These are phyloP conservation scores for Drechslerella stenobrocha DNA, from an alignment of 2,329 filamentous ascomycete genomes.

Conservation along the genomic window DNA sequence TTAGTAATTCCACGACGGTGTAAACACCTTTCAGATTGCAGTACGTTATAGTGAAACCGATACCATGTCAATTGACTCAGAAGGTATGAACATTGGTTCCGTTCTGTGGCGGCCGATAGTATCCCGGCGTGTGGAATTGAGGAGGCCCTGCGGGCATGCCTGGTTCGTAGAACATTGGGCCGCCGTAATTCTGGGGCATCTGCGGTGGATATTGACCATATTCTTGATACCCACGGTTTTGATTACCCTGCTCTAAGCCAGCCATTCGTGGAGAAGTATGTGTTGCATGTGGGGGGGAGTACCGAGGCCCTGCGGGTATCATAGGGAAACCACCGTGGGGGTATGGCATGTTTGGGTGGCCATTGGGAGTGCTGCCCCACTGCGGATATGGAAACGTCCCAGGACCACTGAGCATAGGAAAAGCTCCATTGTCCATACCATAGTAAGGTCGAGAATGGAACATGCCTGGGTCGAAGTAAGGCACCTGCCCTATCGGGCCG, in stretches of 20 bases:
- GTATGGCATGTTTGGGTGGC: conserved; percentile 21
- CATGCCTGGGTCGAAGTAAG: conserved; percentile 34
- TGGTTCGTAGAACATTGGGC: conserved; percentile 26
- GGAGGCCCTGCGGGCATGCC: conserved; percentile 13
- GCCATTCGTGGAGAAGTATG: conserved; percentile 15
- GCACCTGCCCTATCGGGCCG: conserved; percentile 17
- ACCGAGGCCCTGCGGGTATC: conserved; percentile 15
- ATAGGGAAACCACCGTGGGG: conserved; percentile 20
- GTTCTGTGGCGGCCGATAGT: conserved; percentile 23
- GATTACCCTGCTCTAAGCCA: conserved; percentile 20
- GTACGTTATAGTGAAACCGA: too few species aligned
- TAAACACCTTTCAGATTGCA: too few species aligned
- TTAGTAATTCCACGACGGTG: too few species aligned
- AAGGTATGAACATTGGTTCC: conserved; percentile 20
- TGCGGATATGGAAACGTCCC: conserved; percentile 27
- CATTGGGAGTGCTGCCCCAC: conserved; percentile 19
- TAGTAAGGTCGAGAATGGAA: conserved; percentile 19
- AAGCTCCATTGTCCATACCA: conserved; percentile 7
- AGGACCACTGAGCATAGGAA: conserved; percentile 20
- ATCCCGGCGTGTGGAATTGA: conserved; percentile 16
- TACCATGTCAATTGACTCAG: conserved; percentile 2
- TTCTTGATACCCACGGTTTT: conserved; percentile 20
- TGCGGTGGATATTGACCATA: conserved; percentile 18
- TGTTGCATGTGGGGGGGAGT: conserved; percentile 20
- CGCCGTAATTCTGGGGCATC: conserved; percentile 17